These are phyloP conservation scores for Globisporangium uncinulatum DNA, from an alignment of 352 stramenopile species.

Conservation along the genomic window DNA sequence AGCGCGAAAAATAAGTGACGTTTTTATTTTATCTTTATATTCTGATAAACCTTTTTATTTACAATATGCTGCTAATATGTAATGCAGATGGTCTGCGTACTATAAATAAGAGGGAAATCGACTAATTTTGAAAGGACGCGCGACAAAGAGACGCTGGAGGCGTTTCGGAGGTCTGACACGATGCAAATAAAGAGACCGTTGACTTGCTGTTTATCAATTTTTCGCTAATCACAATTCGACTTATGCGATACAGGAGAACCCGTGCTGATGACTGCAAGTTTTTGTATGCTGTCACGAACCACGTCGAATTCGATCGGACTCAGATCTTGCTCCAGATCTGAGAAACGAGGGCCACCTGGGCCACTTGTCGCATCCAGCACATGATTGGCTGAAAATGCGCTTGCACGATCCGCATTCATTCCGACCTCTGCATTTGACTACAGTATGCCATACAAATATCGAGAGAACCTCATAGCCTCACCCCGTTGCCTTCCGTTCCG, in stretches of 20 bases:
- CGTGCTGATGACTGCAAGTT: too few relatives aligned
- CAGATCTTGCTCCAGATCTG: background rate
- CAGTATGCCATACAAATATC: background rate
- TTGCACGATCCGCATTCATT: background rate
- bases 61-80: background rate
- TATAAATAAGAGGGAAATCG: background rate
- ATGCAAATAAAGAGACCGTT: too few relatives aligned
- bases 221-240: too few relatives aligned
- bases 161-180: background rate
- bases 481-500: background rate
- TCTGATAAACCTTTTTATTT: background rate
- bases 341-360: background rate
- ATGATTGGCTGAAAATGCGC: background rate
- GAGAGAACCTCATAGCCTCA: background rate
- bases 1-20: too few relatives aligned
- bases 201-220: too few relatives aligned
- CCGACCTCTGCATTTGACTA: background rate
- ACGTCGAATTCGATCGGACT: background rate
- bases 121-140: background rate
- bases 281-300: background rate
- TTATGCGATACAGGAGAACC: too few relatives aligned
- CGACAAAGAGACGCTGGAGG: conserved; percentile 2
- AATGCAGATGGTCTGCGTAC: background rate
- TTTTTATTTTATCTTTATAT: too few relatives aligned
- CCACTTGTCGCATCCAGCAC: background rate